Evolutionary conservation across 1,139 yeast genomes (phyloP).

Genomic region (Geotrichum reessii): DNA sequence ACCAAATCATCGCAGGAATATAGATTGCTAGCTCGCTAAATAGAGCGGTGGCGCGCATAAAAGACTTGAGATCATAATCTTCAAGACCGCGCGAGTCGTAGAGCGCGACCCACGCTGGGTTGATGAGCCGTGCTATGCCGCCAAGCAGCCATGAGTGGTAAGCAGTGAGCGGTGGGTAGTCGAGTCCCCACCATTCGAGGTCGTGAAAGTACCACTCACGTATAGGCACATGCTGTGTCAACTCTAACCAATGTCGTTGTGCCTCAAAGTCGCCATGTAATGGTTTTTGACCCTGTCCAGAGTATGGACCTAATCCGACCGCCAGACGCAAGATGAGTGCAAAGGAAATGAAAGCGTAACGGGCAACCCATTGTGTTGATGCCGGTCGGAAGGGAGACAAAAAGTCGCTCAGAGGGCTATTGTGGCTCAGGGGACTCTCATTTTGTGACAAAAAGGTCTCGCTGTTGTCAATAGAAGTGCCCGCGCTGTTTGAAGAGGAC

Average conservation of each 20-base stretch:
- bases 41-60: conserved; percentile 75
- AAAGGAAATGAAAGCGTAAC: conserved; percentile 68
- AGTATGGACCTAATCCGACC: conserved; percentile 82
- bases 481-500: background rate
- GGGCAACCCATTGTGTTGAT: conserved; percentile 84
- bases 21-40: conserved; percentile 68
- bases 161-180: conserved; percentile 96
- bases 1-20: conserved; percentile 73
- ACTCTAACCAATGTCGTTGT: conserved; percentile 96
- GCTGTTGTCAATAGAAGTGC: background rate
- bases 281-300: conserved; percentile 54
- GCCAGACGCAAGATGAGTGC: conserved; percentile 77
- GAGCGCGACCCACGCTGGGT: conserved; percentile 71
- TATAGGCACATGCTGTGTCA: conserved; percentile 71
- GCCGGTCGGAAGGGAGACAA: conserved; percentile 60
- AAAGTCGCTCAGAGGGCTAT: conserved; percentile 42
- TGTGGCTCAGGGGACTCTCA: background rate
- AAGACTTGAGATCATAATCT: conserved; percentile 58
- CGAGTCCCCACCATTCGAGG: conserved; percentile 90
- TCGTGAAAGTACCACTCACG: conserved; percentile 84
- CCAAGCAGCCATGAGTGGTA: conserved; percentile 84
- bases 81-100: conserved; percentile 73
- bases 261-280: conserved; percentile 96
- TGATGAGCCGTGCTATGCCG: conserved; percentile 53
- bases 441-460: background rate